phyloP scores from a whole-genome alignment of 1,284 basidiomycete genomes.

The Apiotrichum siamense region DNA sequence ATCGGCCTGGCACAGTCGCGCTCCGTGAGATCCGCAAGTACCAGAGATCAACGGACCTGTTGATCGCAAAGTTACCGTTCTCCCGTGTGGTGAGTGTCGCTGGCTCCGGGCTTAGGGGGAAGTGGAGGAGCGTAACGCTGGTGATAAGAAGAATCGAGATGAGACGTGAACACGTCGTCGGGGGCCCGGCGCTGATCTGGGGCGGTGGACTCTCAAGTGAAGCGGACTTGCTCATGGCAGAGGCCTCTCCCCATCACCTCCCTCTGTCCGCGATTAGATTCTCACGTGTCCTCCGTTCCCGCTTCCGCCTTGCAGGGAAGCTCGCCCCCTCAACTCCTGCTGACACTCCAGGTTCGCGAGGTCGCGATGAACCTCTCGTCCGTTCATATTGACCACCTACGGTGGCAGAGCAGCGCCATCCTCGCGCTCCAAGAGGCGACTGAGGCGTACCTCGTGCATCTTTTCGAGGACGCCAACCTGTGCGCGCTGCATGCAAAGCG shows the following conservation, averaged over 20 bases:
- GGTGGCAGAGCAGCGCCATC: conserved; percentile 89
- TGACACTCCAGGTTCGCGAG: conserved; percentile 68
- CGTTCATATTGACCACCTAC: conserved; percentile 60
- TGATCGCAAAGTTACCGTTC: conserved; percentile 83
- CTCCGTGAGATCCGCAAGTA: conserved; percentile 87
- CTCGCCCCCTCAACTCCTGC: no score
- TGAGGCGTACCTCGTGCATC: conserved; percentile 85
- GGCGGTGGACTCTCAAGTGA: no score
- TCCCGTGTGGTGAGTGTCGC: conserved; percentile 68
- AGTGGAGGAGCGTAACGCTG: not conserved
- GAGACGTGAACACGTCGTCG: no score
- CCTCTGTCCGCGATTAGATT: no score
- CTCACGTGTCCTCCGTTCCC: not conserved
- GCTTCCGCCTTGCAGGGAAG: no score
- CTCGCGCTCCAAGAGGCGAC: conserved; percentile 89
- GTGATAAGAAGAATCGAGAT: no score
- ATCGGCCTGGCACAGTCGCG: conserved; percentile 79
- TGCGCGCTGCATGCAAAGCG: conserved; percentile 98
- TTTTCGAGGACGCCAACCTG: conserved; percentile 93
- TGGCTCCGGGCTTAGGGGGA: not conserved
- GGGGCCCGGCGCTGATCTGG: no score
- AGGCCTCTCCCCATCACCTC: no score
- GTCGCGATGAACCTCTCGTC: conserved; percentile 81
- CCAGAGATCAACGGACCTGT: conserved; percentile 83
- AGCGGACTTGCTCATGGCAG: no score